These are phyloP conservation scores for Paramyrothecium sp. DNA, from an alignment of 2,329 filamentous ascomycete genomes.

Conservation along the genomic window DNA sequence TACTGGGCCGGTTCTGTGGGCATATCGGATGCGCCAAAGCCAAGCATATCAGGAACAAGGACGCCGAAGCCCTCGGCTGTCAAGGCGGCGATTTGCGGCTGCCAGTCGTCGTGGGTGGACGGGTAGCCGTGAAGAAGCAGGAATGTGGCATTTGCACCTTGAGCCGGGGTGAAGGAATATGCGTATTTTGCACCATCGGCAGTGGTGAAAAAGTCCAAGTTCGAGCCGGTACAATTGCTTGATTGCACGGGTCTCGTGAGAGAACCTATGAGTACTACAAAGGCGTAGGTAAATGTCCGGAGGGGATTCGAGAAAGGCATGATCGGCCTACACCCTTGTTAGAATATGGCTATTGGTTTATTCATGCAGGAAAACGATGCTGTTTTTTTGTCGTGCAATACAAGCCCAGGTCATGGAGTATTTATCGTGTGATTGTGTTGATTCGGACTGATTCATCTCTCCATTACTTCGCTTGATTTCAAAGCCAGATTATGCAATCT, in stretches of 20 bases:
- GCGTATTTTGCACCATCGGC: not conserved
- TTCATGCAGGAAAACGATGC: no score
- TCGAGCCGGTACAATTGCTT: not conserved
- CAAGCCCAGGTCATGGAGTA: no score
- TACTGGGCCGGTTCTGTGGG: slow-evolving; percentile 10
- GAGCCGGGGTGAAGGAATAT: slow-evolving; percentile 8
- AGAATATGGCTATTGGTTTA: no score
- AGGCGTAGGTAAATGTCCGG: no score
- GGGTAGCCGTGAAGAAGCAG: slow-evolving; percentile 17
- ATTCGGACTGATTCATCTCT: no score
- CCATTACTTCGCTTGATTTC: no score
- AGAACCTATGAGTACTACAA: not conserved
- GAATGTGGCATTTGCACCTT: slow-evolving; percentile 7
- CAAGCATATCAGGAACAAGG: slow-evolving; percentile 15
- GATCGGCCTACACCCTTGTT: no score
- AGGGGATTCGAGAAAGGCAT: no score
- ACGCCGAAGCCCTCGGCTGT: slow-evolving; percentile 12
- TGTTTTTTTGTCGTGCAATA: no score
- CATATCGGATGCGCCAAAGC: slow-evolving; percentile 16
- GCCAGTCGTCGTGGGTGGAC: slow-evolving; percentile 14
- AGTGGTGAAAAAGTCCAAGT: not conserved
- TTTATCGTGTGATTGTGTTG: no score
- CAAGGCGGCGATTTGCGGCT: slow-evolving; percentile 10
- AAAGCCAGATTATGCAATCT: no score
- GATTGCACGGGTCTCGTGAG: not conserved